Conservation (phyloP, 1,139 yeast genomes). For the Maudiozyma humilis region DNA sequence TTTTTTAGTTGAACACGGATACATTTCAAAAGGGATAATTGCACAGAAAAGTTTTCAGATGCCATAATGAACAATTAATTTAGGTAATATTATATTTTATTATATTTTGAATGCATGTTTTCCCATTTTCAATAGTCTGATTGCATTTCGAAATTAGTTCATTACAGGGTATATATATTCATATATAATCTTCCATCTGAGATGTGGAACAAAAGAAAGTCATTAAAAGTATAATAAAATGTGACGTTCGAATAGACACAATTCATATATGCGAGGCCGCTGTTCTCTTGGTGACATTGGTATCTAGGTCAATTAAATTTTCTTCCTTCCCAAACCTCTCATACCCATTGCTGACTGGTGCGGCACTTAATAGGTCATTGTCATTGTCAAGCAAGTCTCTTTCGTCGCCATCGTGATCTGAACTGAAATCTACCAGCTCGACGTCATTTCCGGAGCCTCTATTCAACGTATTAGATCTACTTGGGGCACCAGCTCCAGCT, state of each 20-base stretch:
- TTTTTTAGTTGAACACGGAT: too few relatives aligned
- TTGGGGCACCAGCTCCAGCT: slow-evolving; percentile 87
- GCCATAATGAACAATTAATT: too few relatives aligned
- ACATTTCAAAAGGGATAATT: too few relatives aligned
- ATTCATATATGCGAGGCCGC: slow-evolving; percentile 35
- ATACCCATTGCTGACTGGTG: neutral
- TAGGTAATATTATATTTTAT: too few relatives aligned
- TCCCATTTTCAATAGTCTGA: too few relatives aligned
- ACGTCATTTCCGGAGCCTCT: neutral
- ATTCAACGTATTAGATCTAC: slow-evolving; percentile 13
- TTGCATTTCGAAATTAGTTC: slow-evolving; percentile 28
- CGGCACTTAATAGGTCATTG: neutral
- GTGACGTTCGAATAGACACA: slow-evolving; percentile 45
- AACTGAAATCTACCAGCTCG: neutral
- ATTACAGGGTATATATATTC: slow-evolving; percentile 46
- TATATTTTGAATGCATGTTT: too few relatives aligned
- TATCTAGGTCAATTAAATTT: slow-evolving; percentile 2
- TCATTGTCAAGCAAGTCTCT: slow-evolving; percentile 8
- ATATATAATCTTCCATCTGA: slow-evolving; percentile 54
- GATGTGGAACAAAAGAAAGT: too few relatives aligned
- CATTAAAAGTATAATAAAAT: too few relatives aligned
- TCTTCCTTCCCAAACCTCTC: slow-evolving; percentile 1
- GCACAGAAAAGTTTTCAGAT: too few relatives aligned
- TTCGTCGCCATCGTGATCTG: slow-evolving; percentile 1
- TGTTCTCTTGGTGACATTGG: neutral